Evolutionary conservation across 75 land plant genomes (phyloP).

Genomic region (Picea glauca): DNA sequence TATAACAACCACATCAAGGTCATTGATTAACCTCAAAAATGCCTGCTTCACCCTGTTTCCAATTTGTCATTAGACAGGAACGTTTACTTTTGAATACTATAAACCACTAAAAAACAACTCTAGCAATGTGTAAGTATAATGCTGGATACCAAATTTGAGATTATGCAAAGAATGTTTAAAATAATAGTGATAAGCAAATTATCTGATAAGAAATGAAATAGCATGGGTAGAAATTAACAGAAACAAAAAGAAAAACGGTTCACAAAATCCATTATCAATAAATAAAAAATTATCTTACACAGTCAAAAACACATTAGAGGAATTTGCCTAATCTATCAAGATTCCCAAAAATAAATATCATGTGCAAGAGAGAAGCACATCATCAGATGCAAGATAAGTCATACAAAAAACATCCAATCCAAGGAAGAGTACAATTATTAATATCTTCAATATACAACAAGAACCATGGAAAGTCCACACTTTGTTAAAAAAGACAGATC

Average conservation of each 20-base stretch:
- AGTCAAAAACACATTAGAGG: background rate
- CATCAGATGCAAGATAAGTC: background rate
- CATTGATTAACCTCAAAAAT: background rate
- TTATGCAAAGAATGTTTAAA: background rate
- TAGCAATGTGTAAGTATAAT: background rate
- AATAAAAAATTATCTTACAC: background rate
- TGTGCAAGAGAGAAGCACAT: background rate
- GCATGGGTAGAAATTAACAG: background rate
- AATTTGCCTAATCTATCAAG: background rate
- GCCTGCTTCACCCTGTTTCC: background rate
- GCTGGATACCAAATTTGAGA: background rate
- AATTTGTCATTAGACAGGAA: background rate
- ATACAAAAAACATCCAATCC: background rate
- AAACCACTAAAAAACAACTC: background rate
- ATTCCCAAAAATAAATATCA: no score
- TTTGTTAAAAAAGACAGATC: background rate
- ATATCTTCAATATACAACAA: background rate
- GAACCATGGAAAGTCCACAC: background rate
- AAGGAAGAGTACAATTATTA: background rate
- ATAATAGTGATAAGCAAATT: background rate
- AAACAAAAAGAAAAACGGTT: background rate
- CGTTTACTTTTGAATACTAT: background rate
- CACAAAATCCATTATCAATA: background rate
- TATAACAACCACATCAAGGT: background rate
- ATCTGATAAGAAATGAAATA: background rate